Percentiles rank a stretch among this genome's conserved stretches.
Evolutionary conservation across 31 red algal species (phyloP).

Genomic region (Odonthalia washingtoniensis): DNA sequence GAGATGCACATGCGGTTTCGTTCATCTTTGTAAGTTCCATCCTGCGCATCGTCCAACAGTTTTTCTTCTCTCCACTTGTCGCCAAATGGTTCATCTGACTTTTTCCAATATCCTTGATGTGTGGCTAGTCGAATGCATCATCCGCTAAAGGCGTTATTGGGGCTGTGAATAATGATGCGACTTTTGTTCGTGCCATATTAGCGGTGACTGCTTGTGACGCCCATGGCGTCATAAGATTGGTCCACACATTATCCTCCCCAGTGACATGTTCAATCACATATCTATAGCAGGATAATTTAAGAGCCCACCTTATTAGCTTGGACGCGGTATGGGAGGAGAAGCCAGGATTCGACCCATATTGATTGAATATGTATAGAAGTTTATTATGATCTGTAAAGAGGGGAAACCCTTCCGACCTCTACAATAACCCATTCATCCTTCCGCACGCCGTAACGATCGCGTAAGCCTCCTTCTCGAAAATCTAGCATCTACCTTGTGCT

Average conservation of each 20-base stretch:
- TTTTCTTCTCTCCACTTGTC: not conserved
- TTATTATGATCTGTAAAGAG: constrained; percentile 30
- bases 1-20: constrained; percentile 26
- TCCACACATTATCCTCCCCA: constrained; percentile 23
- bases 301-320: constrained; percentile 35
- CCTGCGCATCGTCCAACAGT: not conserved
- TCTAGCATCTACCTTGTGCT: constrained; percentile 25
- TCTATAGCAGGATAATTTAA: constrained; percentile 14
- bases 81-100: not conserved
- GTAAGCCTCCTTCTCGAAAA: constrained; percentile 52
- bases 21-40: not conserved
- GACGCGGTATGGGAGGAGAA: constrained; percentile 13
- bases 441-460: constrained; percentile 25
- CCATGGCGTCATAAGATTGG: too few species aligned
- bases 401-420: not conserved
- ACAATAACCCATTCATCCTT: constrained; percentile 21
- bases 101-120: not conserved
- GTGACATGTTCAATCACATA: constrained; percentile 27
- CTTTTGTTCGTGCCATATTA: too few species aligned
- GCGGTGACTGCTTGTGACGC: too few species aligned
- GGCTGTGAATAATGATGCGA: too few species aligned
- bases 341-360: not conserved
- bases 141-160: too few species aligned
- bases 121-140: too few species aligned
- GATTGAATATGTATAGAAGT: constrained; percentile 18